These are phyloP conservation scores for Evansstolkia leycettana DNA, from an alignment of 495 filamentous ascomycete genomes.

Conservation along the genomic window DNA sequence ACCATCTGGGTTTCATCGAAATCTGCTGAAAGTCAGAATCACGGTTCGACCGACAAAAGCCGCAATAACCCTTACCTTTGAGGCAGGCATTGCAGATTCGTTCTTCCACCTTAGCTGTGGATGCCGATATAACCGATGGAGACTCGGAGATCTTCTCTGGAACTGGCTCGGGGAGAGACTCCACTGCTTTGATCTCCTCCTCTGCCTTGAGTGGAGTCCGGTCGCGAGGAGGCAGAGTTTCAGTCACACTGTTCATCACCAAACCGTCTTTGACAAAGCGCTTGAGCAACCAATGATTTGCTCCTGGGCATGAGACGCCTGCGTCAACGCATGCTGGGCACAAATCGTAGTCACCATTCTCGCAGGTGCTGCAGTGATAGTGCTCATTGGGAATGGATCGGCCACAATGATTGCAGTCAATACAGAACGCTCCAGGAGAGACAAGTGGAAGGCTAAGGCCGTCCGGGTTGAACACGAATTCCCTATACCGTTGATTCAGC, in stretches of 20 bases:
- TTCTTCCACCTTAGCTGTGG: slow-evolving; percentile 27
- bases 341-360: slow-evolving; percentile 88
- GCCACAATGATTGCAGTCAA: slow-evolving; percentile 91
- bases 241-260: slow-evolving; percentile 74
- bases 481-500: slow-evolving; percentile 10
- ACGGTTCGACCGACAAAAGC: neutral
- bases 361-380: slow-evolving; percentile 90
- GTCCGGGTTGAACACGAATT: slow-evolving; percentile 20
- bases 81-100: slow-evolving; percentile 93
- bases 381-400: slow-evolving; percentile 64
- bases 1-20: slow-evolving; percentile 67
- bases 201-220: slow-evolving; percentile 4
- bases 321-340: slow-evolving; percentile 66
- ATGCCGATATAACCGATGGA: slow-evolving; percentile 2
- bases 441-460: slow-evolving; percentile 16
- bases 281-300: slow-evolving; percentile 89
- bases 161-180: slow-evolving; percentile 4
- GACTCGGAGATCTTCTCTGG: slow-evolving; percentile 1
- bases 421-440: slow-evolving; percentile 37
- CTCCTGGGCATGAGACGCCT: slow-evolving; percentile 63
- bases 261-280: slow-evolving; percentile 64
- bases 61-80: slow-evolving; percentile 35
- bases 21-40: slow-evolving; percentile 32
- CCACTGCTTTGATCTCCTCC: neutral
- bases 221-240: slow-evolving; percentile 56